Conservation (phyloP, 176 grass and related monocot genomes). For the Rhipidocladum racemiflorum region DNA sequence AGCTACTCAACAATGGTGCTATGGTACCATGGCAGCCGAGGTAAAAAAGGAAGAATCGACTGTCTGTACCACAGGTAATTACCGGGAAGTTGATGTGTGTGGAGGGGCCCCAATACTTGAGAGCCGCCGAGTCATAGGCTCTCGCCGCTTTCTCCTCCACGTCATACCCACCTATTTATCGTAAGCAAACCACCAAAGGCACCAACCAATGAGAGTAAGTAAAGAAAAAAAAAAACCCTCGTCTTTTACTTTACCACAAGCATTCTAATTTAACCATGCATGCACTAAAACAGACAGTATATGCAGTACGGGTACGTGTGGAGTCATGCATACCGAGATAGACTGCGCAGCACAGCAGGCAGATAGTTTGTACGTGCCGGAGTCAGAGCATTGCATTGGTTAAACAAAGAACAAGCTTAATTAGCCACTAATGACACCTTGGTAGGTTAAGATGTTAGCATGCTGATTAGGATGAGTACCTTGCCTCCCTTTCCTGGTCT, state of each 20-base stretch:
- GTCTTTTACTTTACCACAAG: conserved; percentile 13
- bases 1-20: not conserved
- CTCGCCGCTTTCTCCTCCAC: conserved; percentile 99
- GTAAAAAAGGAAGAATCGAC: not conserved
- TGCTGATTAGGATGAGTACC: conserved; percentile 22
- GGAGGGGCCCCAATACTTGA: conserved; percentile 99
- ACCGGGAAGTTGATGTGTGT: conserved; percentile 99
- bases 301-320: not conserved
- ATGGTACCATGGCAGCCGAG: conserved; percentile 15
- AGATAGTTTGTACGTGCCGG: not conserved
- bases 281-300: not conserved
- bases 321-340: conserved; percentile 53
- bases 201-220: not conserved
- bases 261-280: not conserved
- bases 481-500: conserved; percentile 98
- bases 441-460: not conserved
- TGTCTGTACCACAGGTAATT: not conserved
- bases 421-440: not conserved
- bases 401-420: not conserved
- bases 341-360: conserved; percentile 36
- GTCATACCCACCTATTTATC: conserved; percentile 78
- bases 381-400: not conserved
- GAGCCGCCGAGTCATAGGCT: conserved; percentile 93
- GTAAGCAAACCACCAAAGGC: not conserved
- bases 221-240: not conserved